Evolutionary conservation across 345 rosid species (phyloP), one percentile per base, ranked within the genome.

Genomic region (Erucastrum elatum): DNA sequence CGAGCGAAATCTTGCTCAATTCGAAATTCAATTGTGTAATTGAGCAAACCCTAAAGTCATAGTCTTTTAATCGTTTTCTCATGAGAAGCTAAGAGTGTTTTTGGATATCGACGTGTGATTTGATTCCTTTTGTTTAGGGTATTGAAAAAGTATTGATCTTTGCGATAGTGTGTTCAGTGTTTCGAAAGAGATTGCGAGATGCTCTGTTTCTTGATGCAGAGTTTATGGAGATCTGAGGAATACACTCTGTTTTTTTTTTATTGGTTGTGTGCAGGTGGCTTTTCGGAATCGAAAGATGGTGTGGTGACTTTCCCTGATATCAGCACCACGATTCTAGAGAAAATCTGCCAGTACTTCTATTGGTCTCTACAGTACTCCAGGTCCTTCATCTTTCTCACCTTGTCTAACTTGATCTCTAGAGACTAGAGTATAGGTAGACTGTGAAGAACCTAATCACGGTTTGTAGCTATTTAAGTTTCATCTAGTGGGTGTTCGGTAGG

Each of bases 241-340:
- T 2, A 5, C 21, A 53, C 59, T 53, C 21, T 53, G 59, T 15
- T 53, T 16, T 37, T 62, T 67, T 21, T 5, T 49, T 2, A 6
- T 74, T 11, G 53, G 2, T 27, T 16, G 33, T 78, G 16, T 49
- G 75, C 77, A 88, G 95, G 95, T 71, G 75, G 96, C 27, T 90
- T 93, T 49, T 87, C 93, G 8, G 93, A 89, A 80, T 76, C 92
- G 3, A 84, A 90, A 87, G 92, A 82, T 34, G 89, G 96, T 7
- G 94, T 87, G 15, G 98, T 93, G 80, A 93, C 85, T 59, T 90
- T 93, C 75, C 96, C 94, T 37, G 96, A 90, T 83, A 93, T 93
- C 33, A 93, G 91, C 82, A 83, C 93, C 25, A 77, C 90, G 3
- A 88, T 93, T 77, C 85, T 93, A 4, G 94, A 93, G 90, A 93